phyloP scores from a whole-genome alignment of 2,329 filamentous ascomycete genomes.

The Pseudogymnoascus sp. region DNA sequence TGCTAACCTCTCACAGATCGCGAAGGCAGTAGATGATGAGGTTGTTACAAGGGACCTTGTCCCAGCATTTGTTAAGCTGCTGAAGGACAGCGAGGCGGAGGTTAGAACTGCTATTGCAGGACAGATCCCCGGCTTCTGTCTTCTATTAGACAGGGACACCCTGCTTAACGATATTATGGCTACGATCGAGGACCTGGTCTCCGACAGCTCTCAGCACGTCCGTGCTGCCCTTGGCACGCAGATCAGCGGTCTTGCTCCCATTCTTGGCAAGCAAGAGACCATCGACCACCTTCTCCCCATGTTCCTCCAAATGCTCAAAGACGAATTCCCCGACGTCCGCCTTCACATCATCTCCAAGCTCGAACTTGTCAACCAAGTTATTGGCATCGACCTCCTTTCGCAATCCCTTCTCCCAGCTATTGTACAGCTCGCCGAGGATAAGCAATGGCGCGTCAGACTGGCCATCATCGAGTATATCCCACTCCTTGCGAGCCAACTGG shows the following conservation, averaged over 20 bases:
- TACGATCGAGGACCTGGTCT: constrained; percentile 90
- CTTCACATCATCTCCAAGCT: constrained; percentile 99
- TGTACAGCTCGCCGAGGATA: constrained; percentile 94
- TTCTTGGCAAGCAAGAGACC: constrained; percentile 96
- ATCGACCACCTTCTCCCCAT: constrained; percentile 95
- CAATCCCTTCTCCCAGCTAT: constrained; percentile 96
- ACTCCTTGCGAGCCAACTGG: constrained; percentile 86
- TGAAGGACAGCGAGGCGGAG: constrained; percentile 97
- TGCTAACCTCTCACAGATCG: constrained; percentile 56
- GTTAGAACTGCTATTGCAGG: constrained; percentile 94
- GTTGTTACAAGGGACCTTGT: constrained; percentile 90
- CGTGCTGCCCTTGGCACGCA: constrained; percentile 91
- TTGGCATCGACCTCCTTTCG: constrained; percentile 93
- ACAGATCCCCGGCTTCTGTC: constrained; percentile 96
- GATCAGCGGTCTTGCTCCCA: constrained; percentile 92
- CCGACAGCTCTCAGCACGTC: constrained; percentile 93
- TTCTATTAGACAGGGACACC: constrained; percentile 74
- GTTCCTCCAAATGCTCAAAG: constrained; percentile 99
- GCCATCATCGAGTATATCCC: constrained; percentile 99
- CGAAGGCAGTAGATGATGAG: constrained; percentile 96
- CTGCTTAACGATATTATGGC: constrained; percentile 95
- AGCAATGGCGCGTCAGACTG: constrained; percentile 96
- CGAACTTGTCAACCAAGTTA: constrained; percentile 96
- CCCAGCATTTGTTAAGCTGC: constrained; percentile 90
- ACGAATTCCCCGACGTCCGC: constrained; percentile 95